Evolutionary conservation across 2,329 filamentous ascomycete species (phyloP), one percentile per base, ranked within the genome.

Genomic region (Plectosphaerella plurivora): DNA sequence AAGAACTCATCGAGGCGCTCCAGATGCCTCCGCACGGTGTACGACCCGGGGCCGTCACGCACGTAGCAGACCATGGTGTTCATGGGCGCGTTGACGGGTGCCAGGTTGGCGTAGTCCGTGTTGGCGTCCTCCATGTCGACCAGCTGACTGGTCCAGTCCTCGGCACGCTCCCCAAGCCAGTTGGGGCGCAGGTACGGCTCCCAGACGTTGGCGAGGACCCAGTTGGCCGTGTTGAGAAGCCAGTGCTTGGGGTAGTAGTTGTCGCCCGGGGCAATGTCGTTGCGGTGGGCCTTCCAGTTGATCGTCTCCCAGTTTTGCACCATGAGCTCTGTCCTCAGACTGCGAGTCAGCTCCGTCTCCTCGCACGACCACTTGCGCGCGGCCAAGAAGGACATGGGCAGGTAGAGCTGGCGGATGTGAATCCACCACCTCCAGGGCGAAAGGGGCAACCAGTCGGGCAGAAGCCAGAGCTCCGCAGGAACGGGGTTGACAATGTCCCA

Each of bases 371-470:
- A 97, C 57, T 79, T 79, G 73, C 88, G 91, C 0, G 91, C 96
- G 75, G 88, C 96, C 42, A 97, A 70, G 64, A 88, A 97, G 1
- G 88, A 85, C 91, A 97, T 97, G 5, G 92, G 88, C 47, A 96
- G 68, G 63, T 93, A 96, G n/a, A 99, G 92, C 70, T 89, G 85
- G n/a, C 94, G 90, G 69, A 97, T 97, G 63, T 99, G 94, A 62
- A 97, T 89, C 93, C 92, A 97, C 92, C 93, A 97, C 59, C 91
- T 78, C 91, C 91, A 96, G 0, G 93, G 93, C 5, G 91, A 85
- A 63, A 96, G 80, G 1, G 92, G 92, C 3, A 91, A 80, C 91
- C 91, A 96, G 67, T 96, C 89, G 0, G 92, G 92, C 4, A 97
- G 73, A 41, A 96, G 77, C 94, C 94, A 99, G 45, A 97, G 69